Evolutionary conservation across 2,329 filamentous ascomycete species (phyloP).

Genomic region (Lanzia echinophila): DNA sequence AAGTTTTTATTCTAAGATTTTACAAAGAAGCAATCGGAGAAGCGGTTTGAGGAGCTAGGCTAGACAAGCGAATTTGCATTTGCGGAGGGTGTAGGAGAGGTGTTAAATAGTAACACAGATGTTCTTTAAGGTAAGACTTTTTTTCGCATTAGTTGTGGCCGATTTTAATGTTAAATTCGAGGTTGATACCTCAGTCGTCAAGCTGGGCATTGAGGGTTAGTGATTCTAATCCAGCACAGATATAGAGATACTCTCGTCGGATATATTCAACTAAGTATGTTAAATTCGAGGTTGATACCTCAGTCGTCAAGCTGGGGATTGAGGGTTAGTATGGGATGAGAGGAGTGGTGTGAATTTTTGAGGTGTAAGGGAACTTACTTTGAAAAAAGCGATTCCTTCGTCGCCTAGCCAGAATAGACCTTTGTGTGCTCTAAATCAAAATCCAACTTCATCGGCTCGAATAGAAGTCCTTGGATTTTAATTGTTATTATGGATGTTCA

Average conservation of each 20-base stretch:
- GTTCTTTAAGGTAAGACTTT: constrained; percentile 66
- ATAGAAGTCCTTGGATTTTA: constrained; percentile 78
- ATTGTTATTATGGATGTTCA: constrained; percentile 68
- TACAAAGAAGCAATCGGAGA: constrained; percentile 44
- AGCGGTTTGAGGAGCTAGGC: constrained; percentile 47
- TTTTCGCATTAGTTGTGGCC: constrained; percentile 72
- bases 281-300: constrained; percentile 81
- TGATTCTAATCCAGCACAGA: no score
- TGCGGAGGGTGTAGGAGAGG: constrained; percentile 68
- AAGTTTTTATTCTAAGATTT: constrained; percentile 72
- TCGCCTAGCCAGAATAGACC: constrained; percentile 70
- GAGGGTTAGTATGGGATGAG: neutral
- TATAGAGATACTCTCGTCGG: no score
- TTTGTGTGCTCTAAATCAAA: constrained; percentile 76
- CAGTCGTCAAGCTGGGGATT: constrained; percentile 65
- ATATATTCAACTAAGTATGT: no score
- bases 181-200: constrained; percentile 84
- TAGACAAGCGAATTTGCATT: constrained; percentile 69
- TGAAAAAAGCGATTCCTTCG: constrained; percentile 78
- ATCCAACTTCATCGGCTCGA: constrained; percentile 80
- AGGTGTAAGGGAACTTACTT: constrained; percentile 26
- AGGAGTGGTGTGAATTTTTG: no score
- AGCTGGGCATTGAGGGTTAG: no score
- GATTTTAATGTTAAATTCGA: constrained; percentile 79
- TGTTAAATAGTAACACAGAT: constrained; percentile 83